Evolutionary conservation across 768 basidiomycete genomes (phyloP).

Genomic region (Boletellus sp.): DNA sequence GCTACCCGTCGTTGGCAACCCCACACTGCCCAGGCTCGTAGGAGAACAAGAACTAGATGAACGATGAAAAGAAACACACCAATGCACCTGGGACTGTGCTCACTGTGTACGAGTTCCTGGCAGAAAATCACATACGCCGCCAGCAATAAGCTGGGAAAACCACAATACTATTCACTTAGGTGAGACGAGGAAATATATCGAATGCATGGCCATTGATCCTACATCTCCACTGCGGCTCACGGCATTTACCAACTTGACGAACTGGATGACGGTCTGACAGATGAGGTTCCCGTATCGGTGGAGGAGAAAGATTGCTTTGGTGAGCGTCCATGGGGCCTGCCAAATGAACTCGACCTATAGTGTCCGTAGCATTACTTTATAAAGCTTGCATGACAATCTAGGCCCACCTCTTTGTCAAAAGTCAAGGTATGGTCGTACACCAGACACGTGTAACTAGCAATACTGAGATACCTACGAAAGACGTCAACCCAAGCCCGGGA

Average conservation of each 20-base stretch:
- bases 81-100: neutral
- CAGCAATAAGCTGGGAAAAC: neutral
- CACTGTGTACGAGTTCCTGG: slow-evolving; percentile 15
- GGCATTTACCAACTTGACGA: slow-evolving; percentile 4
- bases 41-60: slow-evolving; percentile 14
- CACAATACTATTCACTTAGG: slow-evolving; percentile 6
- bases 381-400: too few relatives aligned
- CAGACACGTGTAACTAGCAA: too few relatives aligned
- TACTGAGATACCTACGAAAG: too few relatives aligned
- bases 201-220: neutral
- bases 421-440: slow-evolving; percentile 2
- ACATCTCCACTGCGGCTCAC: neutral
- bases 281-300: slow-evolving; percentile 19
- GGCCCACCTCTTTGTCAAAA: slow-evolving; percentile 12
- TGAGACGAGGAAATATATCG: neutral
- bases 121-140: neutral
- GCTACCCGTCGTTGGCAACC: slow-evolving; percentile 1
- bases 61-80: neutral
- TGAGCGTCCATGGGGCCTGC: slow-evolving; percentile 10
- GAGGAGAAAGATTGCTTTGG: slow-evolving; percentile 10
- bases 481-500: too few relatives aligned
- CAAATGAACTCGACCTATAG: slow-evolving; percentile 16
- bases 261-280: slow-evolving; percentile 6
- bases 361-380: neutral
- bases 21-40: slow-evolving; percentile 21